Base-by-base conservation (phyloP, 768 basidiomycete species). In the Naganishia randhawae region DNA sequence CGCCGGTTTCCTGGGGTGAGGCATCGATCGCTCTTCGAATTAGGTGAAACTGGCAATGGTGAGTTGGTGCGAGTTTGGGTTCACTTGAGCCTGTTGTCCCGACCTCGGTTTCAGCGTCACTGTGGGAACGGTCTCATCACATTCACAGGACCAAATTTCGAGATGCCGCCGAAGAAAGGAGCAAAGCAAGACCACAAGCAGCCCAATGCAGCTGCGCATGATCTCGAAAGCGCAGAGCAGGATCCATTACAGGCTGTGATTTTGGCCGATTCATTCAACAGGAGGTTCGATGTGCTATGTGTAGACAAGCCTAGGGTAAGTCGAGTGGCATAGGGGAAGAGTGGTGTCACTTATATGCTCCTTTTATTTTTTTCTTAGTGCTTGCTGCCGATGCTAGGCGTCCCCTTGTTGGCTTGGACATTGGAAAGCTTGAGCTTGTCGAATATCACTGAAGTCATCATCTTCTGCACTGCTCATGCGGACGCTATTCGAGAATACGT, bases 221-320 rank as follows among this genome's bases (percentile, higher is more conserved):
- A 55, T 19, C 66, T 55, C 33, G 66, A 57, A 50, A 52, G 65
- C n/a, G 51, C 66, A 35, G 78, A 81, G 35, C 90, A 93, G 63
- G 89, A 96, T 61, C 86, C 91, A 22, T 83, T 98, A 0, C 94
- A 98, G 76, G 95, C 95, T 19, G 90, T 98, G 66, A 87, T 99
- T 50, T 87, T 99, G 48, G 92, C 95, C 13, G 95, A 99, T 78
- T 93, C 91, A 72, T 96, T 94, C 83, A 94, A 96, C 83, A 89
- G 88, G 75, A 86, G 92, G 65, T 95, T 97, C 76, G 85, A 89
- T 66, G 94, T 93, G 22, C 84, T 96, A n/a, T 94, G 92, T 42
- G 84, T 85, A 39, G 86, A 87, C 77, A 89, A 87, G 81, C 94
- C 94, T 71, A 85, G 94, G 80, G 92, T 91, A 78, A 80, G 87